Evolutionary conservation across 2,329 filamentous ascomycete species (phyloP).

Genomic region (Curvularia hawaiiensis): DNA sequence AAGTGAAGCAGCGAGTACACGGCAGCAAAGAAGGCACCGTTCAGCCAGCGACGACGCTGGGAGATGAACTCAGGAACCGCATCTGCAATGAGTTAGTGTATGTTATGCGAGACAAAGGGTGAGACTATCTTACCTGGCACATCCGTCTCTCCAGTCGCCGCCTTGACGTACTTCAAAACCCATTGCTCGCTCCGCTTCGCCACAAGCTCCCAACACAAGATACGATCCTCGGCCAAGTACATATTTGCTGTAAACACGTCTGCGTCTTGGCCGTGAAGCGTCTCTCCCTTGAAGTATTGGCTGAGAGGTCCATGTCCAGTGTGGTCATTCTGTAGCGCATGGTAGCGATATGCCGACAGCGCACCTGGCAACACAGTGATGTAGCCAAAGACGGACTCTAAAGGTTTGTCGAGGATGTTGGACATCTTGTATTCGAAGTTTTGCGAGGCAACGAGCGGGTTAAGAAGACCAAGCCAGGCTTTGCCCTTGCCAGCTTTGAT

Average conservation of each 20-base stretch:
- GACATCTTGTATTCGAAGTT: slow-evolving; percentile 99
- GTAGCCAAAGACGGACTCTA: slow-evolving; percentile 97
- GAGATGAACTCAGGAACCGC: slow-evolving; percentile 96
- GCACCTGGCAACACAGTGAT: slow-evolving; percentile 97
- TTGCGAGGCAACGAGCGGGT: slow-evolving; percentile 93
- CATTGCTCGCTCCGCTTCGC: slow-evolving; percentile 93
- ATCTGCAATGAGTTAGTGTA: slow-evolving; percentile 58
- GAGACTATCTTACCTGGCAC: slow-evolving; percentile 74
- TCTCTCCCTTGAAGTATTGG: slow-evolving; percentile 99
- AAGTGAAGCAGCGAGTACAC: slow-evolving; percentile 97
- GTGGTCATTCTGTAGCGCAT: slow-evolving; percentile 94
- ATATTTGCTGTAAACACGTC: slow-evolving; percentile 98
- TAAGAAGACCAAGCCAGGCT: slow-evolving; percentile 80
- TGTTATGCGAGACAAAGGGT: background rate
- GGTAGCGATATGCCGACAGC: slow-evolving; percentile 92
- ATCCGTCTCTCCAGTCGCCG: slow-evolving; percentile 95
- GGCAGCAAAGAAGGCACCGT: slow-evolving; percentile 97
- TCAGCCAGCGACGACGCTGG: slow-evolving; percentile 94
- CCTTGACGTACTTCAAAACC: slow-evolving; percentile 98
- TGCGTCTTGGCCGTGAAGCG: slow-evolving; percentile 91
- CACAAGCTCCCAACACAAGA: slow-evolving; percentile 92
- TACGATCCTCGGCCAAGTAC: slow-evolving; percentile 89
- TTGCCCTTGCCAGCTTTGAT: slow-evolving; percentile 97
- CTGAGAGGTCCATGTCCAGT: slow-evolving; percentile 93
- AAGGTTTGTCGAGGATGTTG: slow-evolving; percentile 95